These are phyloP conservation scores for Erysimum cheiranthoides DNA, from an alignment of 345 rosid genomes.

Conservation along the genomic window DNA sequence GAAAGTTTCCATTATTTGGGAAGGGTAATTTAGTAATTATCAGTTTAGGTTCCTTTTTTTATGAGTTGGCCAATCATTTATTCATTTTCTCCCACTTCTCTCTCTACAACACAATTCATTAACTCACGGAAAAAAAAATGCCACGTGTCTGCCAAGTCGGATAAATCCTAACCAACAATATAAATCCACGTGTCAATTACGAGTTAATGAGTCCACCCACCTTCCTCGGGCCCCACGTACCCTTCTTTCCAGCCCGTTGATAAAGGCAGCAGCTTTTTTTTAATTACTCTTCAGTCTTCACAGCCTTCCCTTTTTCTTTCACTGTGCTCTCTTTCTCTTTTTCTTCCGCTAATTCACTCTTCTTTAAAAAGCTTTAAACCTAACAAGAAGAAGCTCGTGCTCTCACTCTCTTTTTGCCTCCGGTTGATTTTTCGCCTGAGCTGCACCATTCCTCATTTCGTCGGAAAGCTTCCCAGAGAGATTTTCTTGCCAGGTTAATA, in stretches of 20 bases:
- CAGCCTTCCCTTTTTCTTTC: constrained; percentile 39
- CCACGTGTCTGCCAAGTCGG: constrained; percentile 40
- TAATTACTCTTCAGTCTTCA: constrained; percentile 16
- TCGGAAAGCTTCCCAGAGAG: not conserved
- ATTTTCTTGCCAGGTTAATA: constrained; percentile 1
- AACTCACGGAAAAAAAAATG: not conserved
- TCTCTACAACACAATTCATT: no score
- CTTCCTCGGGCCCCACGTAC: constrained; percentile 44
- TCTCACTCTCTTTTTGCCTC: not conserved
- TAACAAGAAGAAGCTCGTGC: constrained; percentile 28
- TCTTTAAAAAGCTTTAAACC: constrained; percentile 18
- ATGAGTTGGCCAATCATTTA: constrained; percentile 45
- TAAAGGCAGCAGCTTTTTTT: constrained; percentile 41
- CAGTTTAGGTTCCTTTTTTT: not conserved
- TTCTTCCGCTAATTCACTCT: not conserved
- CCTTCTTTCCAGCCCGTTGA: constrained; percentile 47
- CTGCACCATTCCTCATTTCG: constrained; percentile 7
- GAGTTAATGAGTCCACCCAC: constrained; percentile 43
- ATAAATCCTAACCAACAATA: not conserved
- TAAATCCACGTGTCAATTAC: constrained; percentile 16
- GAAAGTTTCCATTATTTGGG: constrained; percentile 25
- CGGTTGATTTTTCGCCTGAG: constrained; percentile 9
- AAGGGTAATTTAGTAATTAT: constrained; percentile 6
- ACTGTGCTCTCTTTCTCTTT: constrained; percentile 12
- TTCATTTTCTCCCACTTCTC: constrained; percentile 11